These are phyloP conservation scores for Domatiomyces catenatus DNA, from an alignment of 2,329 filamentous ascomycete species.

Conservation along the genomic window DNA sequence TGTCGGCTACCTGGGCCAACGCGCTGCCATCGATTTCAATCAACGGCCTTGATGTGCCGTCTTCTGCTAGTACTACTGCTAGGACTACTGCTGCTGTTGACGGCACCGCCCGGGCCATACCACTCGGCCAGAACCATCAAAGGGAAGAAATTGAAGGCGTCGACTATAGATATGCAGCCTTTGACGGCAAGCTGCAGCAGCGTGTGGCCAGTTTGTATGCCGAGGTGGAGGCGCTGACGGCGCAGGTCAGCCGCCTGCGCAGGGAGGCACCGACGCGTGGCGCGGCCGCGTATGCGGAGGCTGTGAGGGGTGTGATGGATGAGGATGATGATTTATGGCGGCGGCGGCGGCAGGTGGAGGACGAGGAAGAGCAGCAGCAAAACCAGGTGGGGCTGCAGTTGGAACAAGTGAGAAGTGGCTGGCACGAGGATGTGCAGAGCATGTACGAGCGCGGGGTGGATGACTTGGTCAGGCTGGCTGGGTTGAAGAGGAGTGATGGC, in stretches of 20 bases:
- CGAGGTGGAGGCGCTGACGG: constrained; percentile 33
- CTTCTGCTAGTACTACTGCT: constrained; percentile 18
- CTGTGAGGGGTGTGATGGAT: constrained; percentile 22
- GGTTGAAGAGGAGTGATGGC: constrained; percentile 17
- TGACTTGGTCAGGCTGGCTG: constrained; percentile 25
- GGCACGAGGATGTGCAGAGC: constrained; percentile 27
- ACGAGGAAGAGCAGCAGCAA: neutral
- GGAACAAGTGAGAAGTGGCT: constrained; percentile 11
- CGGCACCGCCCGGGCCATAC: no score
- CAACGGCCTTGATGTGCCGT: constrained; percentile 29
- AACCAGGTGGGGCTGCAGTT: constrained; percentile 7
- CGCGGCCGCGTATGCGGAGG: constrained; percentile 25
- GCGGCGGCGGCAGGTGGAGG: neutral
- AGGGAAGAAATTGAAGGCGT: constrained; percentile 25
- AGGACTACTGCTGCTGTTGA: constrained; percentile 16
- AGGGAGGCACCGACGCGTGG: constrained; percentile 29
- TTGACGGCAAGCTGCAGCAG: constrained; percentile 29
- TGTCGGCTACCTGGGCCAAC: constrained; percentile 28
- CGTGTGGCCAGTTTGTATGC: constrained; percentile 31
- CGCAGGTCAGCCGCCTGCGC: constrained; percentile 31
- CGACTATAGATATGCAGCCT: constrained; percentile 29
- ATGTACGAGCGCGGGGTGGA: constrained; percentile 28
- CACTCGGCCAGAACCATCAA: neutral
- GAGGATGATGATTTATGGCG: constrained; percentile 21
- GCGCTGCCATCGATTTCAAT: constrained; percentile 32